Evolutionary conservation across 2,329 filamentous ascomycete genomes (phyloP).

Genomic region (Fusarium sp.): DNA sequence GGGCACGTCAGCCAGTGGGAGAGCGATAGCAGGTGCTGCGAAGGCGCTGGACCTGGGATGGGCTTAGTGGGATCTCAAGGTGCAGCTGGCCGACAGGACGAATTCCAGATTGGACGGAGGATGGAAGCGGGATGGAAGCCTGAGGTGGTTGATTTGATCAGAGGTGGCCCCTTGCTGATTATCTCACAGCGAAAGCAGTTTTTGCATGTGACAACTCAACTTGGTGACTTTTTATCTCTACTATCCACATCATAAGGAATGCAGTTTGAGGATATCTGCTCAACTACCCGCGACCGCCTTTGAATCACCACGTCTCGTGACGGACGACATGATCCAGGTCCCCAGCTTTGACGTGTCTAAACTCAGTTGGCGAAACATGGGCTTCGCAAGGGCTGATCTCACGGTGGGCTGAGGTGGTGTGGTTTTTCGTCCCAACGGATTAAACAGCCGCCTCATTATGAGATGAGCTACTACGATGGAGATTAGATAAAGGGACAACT

Average conservation of each 20-base stretch:
- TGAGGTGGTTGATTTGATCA: neutral
- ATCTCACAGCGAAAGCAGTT: neutral
- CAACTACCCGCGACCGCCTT: neutral
- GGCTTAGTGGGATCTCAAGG: constrained; percentile 22
- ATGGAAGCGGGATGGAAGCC: constrained; percentile 7
- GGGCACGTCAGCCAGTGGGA: neutral
- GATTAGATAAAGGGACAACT: constrained; percentile 14
- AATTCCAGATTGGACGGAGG: neutral
- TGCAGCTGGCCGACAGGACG: constrained; percentile 6
- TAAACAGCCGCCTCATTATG: neutral
- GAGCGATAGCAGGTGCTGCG: neutral
- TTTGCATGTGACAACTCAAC: neutral
- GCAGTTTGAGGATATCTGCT: neutral
- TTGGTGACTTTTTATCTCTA: neutral
- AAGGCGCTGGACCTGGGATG: neutral
- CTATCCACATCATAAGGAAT: neutral
- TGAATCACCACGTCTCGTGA: neutral
- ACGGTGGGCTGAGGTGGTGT: constrained; percentile 34
- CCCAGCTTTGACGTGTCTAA: constrained; percentile 2
- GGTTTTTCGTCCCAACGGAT: constrained; percentile 26
- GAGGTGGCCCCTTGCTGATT: neutral
- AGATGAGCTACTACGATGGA: neutral
- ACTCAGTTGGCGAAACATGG: constrained; percentile 3
- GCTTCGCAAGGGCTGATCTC: constrained; percentile 11
- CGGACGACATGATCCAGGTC: neutral